Base-by-base conservation (phyloP, 163 green algal genomes). In the Botryococcus braunii region DNA sequence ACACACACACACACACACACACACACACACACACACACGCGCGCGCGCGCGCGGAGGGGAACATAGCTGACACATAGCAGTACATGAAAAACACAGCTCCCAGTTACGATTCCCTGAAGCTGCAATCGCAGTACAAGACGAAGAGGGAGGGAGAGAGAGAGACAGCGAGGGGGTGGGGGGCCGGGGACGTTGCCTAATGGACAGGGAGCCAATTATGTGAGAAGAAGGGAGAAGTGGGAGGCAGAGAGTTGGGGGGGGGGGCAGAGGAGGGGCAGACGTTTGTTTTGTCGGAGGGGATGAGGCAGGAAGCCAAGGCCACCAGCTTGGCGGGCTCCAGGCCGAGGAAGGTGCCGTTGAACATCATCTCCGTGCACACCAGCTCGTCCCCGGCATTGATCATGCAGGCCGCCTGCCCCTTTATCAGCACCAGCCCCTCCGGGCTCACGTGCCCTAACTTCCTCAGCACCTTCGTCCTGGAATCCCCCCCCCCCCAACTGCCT, bases 311-410 rank as follows among this genome's bases (percentile, higher is more conserved):
- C 7, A 98, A 69, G 5, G 94, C 91, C 23, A 92, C 86, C 27
- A 97, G 80, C 78, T 96, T 82, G 72, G 92, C 83, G 58, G 76
- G 77, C 74, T 97, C 87, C 62, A 98, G 75, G 0, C 46, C 49
- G 39, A 75, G 74, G 43, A 95, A 92, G 0, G 73, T 81, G 38
- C 85, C 91, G 63, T 97, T 89, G 72, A 99, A 92, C 86, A 98
- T 92, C 39, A 99, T 81, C 81, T 99, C 94, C 17, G 87, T 87
- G 2, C 85, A 79, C 65, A 98, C 69, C 74, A 99, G 85, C 85
- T 98, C 94, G 41, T 84, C 78, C 0, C 69, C 75, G 8, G 81
- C 82, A 72, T 78, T 73, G n/a, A 88, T 79, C 74, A 74, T 70
- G 38, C 70, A 74, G 27, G 68, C 68, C 1, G 68, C 70, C 17